Base-by-base conservation (phyloP, 495 filamentous ascomycete species). In the Penicillium paradoxum region DNA sequence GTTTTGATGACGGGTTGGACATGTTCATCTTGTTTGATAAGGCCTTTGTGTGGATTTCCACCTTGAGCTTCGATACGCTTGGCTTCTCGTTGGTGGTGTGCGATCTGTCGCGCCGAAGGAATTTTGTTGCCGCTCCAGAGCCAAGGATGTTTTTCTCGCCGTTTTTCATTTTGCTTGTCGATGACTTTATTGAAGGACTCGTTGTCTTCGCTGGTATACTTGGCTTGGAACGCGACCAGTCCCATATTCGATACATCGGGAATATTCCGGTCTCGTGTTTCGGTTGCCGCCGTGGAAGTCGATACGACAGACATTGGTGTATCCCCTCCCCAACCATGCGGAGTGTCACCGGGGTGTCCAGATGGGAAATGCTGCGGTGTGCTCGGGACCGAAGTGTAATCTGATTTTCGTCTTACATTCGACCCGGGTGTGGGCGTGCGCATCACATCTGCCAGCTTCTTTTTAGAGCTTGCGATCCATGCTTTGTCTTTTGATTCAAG, bases 151-250 rank as follows among this genome's bases (percentile, higher is more conserved):
- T 89, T 91, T 63, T 89, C 85, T 11, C 85, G 82, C 34, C 78
- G 79, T 66, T 90, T 91, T 22, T 81, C 77, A 63, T 97, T 98
- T 58, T 96, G 89, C 65, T 86, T 90, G 71, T 98, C 93, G 11
- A 98, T 73, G 1, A 97, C 76, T 60, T 86, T 86, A 70, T 95
- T 92, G 74, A 98, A 97, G 44, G 85, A 89, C 60, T 96, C 92
- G 62, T 97, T 97, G 67, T 98, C 93, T 70, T 98, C 93, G 57
- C 88, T 93, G 4, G 91, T 97, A 68, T 96, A 97, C 60, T 88
- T 90, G 6, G 87, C 79, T 58, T 97, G 93, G 60, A 97, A 98
- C 3, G 86, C 81, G 42, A 83, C 77, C 9, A 98, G 79, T 42
- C 84, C 87, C 71, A 97, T 83, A 60, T 83, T 86, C 11, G 87